Evolutionary conservation across 805 yeast genomes (phyloP).

Genomic region (Ogataea neopini): DNA sequence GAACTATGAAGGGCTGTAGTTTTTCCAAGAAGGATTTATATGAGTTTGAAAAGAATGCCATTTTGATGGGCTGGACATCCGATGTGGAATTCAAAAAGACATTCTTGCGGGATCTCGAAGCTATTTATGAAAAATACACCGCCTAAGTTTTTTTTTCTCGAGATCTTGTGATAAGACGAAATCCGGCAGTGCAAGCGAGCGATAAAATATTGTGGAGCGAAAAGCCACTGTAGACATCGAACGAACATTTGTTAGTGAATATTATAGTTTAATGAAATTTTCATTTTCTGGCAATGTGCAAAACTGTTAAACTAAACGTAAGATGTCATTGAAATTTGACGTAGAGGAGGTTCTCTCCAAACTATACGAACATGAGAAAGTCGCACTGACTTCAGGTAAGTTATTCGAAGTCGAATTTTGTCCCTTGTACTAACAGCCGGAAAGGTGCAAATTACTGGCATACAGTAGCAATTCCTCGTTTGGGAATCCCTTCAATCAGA

Average conservation of each 20-base stretch:
- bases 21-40: slow-evolving; percentile 18
- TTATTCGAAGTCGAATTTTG: too few species aligned
- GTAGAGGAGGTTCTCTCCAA: slow-evolving; percentile 7
- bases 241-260: too few species aligned
- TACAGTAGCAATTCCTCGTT: slow-evolving; percentile 35
- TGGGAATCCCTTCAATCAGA: slow-evolving; percentile 39
- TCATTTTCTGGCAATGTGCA: too few species aligned
- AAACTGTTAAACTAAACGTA: background rate
- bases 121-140: slow-evolving; percentile 9
- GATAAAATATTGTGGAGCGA: background rate
- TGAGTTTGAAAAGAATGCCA: slow-evolving; percentile 23
- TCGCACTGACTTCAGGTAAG: slow-evolving; percentile 12
- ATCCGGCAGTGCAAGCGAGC: background rate
- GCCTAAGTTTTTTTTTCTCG: background rate
- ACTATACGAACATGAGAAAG: slow-evolving; percentile 7
- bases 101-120: slow-evolving; percentile 18
- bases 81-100: slow-evolving; percentile 20
- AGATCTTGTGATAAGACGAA: background rate
- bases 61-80: slow-evolving; percentile 26
- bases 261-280: too few species aligned
- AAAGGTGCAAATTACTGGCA: slow-evolving; percentile 41
- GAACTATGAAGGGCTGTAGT: slow-evolving; percentile 16
- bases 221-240: background rate
- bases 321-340: slow-evolving; percentile 5
- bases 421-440: slow-evolving; percentile 10